Evolutionary conservation across 495 filamentous ascomycete genomes (phyloP).

Genomic region (Neurospora sp.): DNA sequence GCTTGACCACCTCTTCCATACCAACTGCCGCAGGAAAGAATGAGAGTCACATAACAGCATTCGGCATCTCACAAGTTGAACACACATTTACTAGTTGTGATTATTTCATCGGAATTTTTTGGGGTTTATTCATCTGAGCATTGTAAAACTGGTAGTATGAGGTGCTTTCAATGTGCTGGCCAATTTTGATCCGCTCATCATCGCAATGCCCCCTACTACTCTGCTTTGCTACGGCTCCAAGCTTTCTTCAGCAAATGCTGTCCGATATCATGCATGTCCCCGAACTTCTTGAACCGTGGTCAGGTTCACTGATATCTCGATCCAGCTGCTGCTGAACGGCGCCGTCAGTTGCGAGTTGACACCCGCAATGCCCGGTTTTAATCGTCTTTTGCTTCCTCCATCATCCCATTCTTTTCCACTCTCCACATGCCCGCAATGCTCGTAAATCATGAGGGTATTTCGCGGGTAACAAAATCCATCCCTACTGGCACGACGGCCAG

Average conservation of each 20-base stretch:
- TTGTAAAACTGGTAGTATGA: neutral
- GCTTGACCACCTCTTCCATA: neutral
- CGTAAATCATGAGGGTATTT: slow-evolving; percentile 4
- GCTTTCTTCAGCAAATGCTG: neutral
- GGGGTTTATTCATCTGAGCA: neutral
- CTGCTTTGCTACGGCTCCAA: neutral
- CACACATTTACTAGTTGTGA: neutral
- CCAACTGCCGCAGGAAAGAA: neutral
- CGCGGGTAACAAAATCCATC: neutral
- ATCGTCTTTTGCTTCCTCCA: neutral
- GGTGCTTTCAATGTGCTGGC: neutral
- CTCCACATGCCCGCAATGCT: neutral
- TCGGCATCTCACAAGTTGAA: neutral
- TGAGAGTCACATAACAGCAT: neutral
- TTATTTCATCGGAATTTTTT: neutral
- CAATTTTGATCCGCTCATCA: neutral
- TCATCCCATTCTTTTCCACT: neutral
- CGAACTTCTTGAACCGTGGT: neutral
- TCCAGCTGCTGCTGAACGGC: neutral
- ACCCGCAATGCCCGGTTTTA: neutral
- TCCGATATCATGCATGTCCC: neutral
- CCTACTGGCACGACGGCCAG: neutral
- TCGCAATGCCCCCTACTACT: neutral
- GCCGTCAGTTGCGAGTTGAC: neutral
- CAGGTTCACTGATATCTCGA: neutral